Base-by-base conservation (phyloP, 2,329 filamentous ascomycete species). In the Cladophialophora carrionii region DNA sequence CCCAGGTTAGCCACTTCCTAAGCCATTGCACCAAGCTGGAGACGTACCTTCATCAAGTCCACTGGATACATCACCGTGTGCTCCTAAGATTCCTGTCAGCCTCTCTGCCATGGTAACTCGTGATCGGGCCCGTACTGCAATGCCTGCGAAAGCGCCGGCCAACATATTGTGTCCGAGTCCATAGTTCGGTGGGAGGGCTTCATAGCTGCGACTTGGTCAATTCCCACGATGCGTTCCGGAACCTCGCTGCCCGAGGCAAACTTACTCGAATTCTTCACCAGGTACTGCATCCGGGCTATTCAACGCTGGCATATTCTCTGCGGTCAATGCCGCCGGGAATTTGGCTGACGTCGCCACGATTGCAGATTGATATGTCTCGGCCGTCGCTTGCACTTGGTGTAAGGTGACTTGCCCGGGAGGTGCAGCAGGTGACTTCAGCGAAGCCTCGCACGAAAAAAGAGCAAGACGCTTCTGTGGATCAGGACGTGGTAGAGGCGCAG, bases 21-120 rank as follows among this genome's bases (percentile, higher is more conserved):
- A 55, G 51, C 32, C 62, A 54, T 60, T 48, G 60, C 57, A 63
- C 77, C 70, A 48, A 60, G 60, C 63, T 77, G 71, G 72, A 29
- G 26, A 14, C 26, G 59, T 78, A 97, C 95, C 90, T 99, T 99
- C 76, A 99, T 90, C 72, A 96, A 87, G 81, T 99, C 95, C 76
- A 99, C 90, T 22, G 95, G 95, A 77, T 99, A 99, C 95, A 99
- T 98, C 74, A 96, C 93, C 65, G 94, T 96, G 79, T 98, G 94
- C 82, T 98, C 94, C 93, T 97, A 46, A 22, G 61, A 7, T 46
- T 7, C 6, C 1, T 37, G 57, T 72, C 68, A 71, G 66, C 48
- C 14, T 20, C 37, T 31, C 14, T 8, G 52, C 34, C 14, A 29
- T 57, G 48, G 52, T 48, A 22, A 57, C 7, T 57, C 37, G 49